Percentiles rank a stretch among this genome's conserved stretches.
Conservation (phyloP, 2,329 filamentous ascomycete genomes). For the Calonectria naviculata region DNA sequence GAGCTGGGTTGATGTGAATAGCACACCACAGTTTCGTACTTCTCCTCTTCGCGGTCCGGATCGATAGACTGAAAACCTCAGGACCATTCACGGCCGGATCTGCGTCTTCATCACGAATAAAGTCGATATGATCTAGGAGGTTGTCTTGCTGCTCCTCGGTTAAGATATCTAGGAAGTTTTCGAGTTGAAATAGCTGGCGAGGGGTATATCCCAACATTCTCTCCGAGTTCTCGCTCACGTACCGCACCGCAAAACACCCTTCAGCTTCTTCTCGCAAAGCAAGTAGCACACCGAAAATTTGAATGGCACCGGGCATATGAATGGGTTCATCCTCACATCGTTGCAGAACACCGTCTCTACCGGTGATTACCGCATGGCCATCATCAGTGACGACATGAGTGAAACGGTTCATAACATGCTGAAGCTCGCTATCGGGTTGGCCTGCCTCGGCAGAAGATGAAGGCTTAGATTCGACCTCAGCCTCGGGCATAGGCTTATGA, state of each 20-base stretch:
- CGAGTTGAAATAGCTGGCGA: slow-evolving; percentile 77
- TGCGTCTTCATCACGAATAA: slow-evolving; percentile 84
- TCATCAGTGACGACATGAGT: slow-evolving; percentile 81
- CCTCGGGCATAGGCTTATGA: slow-evolving; percentile 18
- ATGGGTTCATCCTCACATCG: slow-evolving; percentile 93
- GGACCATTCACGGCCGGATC: slow-evolving; percentile 82
- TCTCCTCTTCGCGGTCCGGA: slow-evolving; percentile 68
- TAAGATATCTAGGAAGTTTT: slow-evolving; percentile 85
- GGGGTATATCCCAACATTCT: slow-evolving; percentile 82
- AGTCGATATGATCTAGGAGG: slow-evolving; percentile 87
- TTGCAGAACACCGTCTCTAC: slow-evolving; percentile 78
- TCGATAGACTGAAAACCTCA: slow-evolving; percentile 84
- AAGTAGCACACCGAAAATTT: slow-evolving; percentile 82
- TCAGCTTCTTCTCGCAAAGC: slow-evolving; percentile 78
- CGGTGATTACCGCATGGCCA: slow-evolving; percentile 86
- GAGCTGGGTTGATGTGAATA: slow-evolving; percentile 77
- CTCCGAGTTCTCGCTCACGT: slow-evolving; percentile 85
- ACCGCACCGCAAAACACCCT: slow-evolving; percentile 75
- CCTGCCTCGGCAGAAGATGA: slow-evolving; percentile 3
- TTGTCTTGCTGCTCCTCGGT: slow-evolving; percentile 87
- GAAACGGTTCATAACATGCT: slow-evolving; percentile 77
- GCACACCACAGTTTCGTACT: slow-evolving; percentile 86
- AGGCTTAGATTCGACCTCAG: slow-evolving; percentile 27
- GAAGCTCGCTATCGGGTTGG: slow-evolving; percentile 47
- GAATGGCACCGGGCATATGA: slow-evolving; percentile 84